A percentile compares a stretch with the other conserved stretches of the same genome.
These are phyloP conservation scores for Croton laevigatus DNA, from an alignment of 441 rosid species.

Conservation along the genomic window DNA sequence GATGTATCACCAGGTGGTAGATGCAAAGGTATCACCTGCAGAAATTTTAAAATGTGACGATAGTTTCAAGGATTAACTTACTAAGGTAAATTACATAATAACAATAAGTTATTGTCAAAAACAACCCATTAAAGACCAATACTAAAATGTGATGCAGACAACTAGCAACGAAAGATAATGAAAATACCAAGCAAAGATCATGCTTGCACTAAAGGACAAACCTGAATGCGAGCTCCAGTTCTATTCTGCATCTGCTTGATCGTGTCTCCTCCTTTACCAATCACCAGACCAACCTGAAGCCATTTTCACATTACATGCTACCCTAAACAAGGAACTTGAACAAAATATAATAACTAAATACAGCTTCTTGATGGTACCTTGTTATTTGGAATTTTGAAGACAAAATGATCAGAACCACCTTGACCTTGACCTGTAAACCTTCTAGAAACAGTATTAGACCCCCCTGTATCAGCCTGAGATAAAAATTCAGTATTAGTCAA, in stretches of 20 bases:
- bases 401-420: slow-evolving; percentile 72
- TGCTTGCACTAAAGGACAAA: slow-evolving; percentile 18
- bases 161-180: neutral
- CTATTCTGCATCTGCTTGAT: slow-evolving; percentile 94
- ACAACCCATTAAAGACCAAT: neutral
- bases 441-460: slow-evolving; percentile 69
- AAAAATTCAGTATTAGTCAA: slow-evolving; percentile 15
- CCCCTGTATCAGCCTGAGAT: slow-evolving; percentile 85
- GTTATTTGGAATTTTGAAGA: slow-evolving; percentile 75
- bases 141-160: too few species aligned
- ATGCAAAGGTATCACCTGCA: slow-evolving; percentile 93
- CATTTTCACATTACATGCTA: slow-evolving; percentile 28
- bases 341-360: slow-evolving; percentile 11
- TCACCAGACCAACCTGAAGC: slow-evolving; percentile 92
- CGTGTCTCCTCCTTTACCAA: slow-evolving; percentile 98
- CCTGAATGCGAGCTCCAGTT: slow-evolving; percentile 96
- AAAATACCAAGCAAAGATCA: neutral
- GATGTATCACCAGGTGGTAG: slow-evolving; percentile 90
- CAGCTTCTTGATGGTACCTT: slow-evolving; percentile 46
- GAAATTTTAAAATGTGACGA: neutral
- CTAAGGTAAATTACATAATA: neutral
- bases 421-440: slow-evolving; percentile 74
- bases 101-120: neutral
- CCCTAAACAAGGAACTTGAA: slow-evolving; percentile 9
- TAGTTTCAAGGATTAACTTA: neutral